Evolutionary conservation across 345 rosid genomes (phyloP).

Genomic region (Stellera chamaejasme): DNA sequence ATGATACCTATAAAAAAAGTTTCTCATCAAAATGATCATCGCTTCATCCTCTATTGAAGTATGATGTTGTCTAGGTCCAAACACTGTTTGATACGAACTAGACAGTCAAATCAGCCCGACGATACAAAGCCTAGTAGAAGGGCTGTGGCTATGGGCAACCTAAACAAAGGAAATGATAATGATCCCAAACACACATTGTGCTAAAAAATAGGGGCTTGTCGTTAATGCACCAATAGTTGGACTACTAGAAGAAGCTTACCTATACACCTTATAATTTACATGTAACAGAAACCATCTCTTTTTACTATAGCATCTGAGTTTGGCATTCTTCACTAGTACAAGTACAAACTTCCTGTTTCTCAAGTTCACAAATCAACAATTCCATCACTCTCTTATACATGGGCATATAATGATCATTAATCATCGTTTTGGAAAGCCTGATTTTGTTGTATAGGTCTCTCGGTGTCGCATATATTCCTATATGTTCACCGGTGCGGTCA

Average conservation of each 20-base stretch:
- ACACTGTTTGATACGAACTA: too few species aligned
- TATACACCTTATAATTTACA: too few species aligned
- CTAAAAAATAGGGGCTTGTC: not conserved
- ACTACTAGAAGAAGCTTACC: too few species aligned
- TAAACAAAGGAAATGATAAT: not conserved
- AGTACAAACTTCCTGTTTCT: conserved; percentile 25
- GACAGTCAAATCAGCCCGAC: too few species aligned
- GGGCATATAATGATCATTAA: conserved; percentile 96
- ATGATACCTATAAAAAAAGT: too few species aligned
- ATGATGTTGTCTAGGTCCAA: too few species aligned
- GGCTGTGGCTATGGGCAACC: too few species aligned
- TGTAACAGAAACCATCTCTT: not conserved
- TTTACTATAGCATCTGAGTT: conserved; percentile 4
- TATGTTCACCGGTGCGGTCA: conserved; percentile 22
- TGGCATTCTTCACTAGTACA: conserved; percentile 18
- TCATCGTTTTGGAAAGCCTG: conserved; percentile 83
- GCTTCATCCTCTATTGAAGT: too few species aligned
- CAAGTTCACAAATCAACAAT: conserved; percentile 53
- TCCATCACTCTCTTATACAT: conserved; percentile 93
- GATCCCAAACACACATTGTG: not conserved
- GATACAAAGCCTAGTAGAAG: too few species aligned
- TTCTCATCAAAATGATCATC: too few species aligned
- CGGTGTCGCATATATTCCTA: conserved; percentile 65
- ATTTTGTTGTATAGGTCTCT: conserved; percentile 88
- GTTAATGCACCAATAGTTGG: too few species aligned